Base-by-base conservation (phyloP, 257 asterid species). In the Jacaranda copaia region DNA sequence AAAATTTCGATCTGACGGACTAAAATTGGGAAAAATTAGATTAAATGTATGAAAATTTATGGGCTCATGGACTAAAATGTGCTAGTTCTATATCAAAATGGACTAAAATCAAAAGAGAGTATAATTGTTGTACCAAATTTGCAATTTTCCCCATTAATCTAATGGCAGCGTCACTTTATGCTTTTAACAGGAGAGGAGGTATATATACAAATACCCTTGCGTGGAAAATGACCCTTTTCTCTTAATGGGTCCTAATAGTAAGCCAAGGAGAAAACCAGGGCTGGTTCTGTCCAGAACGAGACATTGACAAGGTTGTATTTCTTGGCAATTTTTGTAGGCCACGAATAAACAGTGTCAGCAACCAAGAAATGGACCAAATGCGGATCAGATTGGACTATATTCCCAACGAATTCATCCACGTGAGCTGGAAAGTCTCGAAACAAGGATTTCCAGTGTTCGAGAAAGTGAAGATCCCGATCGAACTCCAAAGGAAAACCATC, bases 401-500 rank as follows among this genome's bases (percentile, higher is more conserved):
- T 77, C 5, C 70, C 87, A 4, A 89, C 81, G 36, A 82, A 81
- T 19, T 79, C 84, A 68, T 79, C 88, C 0, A 82, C 89, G 12
- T 57, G 76, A 3, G 80, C 40, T 5, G 84, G 64, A 10, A 80
- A 89, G 51, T 79, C 83, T 2, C 55, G 72, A 1, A 80, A 6
- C 56, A 89, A 2, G 8, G 39, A 0, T 7, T 51, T 73, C 88
- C 85, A 81, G 18, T 79, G 76, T 62, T 84, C 79, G 1, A 25
- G 19, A 19, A 82, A 61, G 80, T 81, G 39, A 36, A 9, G 15
- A 48, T 66, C 78, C 5, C 93, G 59, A 60, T 88, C 84, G 35
- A 70, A 84, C 1, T 69, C 85, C 45, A 82, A 3, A 0, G 90
- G 87, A 16, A 82, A 72, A 3, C 85, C 87, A 73, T 88, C 93